A percentile compares a stretch with the other conserved stretches of the same genome.
These are phyloP conservation scores for Aspergillus flavus DNA, from an alignment of 2,329 filamentous ascomycete genomes.

Conservation along the genomic window DNA sequence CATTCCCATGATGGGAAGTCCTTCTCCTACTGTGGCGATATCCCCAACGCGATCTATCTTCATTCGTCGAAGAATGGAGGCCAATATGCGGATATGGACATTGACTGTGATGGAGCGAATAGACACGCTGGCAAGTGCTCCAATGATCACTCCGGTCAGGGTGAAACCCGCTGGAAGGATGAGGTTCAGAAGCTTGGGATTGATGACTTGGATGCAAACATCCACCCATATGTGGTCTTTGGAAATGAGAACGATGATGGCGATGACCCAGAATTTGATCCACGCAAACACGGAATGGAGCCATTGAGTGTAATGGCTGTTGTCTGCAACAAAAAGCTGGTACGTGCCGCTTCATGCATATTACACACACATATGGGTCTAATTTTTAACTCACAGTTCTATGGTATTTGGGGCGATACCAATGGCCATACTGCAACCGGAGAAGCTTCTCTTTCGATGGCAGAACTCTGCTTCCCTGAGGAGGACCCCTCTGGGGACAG, in stretches of 20 bases:
- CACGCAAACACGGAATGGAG: constrained; percentile 47
- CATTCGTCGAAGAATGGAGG: constrained; percentile 42
- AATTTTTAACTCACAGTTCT: constrained; percentile 42
- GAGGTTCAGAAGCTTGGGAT: constrained; percentile 44
- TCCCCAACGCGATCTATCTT: constrained; percentile 53
- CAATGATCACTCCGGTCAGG: constrained; percentile 43
- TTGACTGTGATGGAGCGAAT: constrained; percentile 60
- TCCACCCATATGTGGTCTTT: constrained; percentile 58
- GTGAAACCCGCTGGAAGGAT: constrained; percentile 52
- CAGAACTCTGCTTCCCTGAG: constrained; percentile 59
- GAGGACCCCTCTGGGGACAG: constrained; percentile 55
- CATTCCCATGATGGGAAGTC: constrained; percentile 9
- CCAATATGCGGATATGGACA: constrained; percentile 57
- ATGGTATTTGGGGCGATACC: constrained; percentile 64
- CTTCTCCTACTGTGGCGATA: constrained; percentile 54
- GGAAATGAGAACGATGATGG: constrained; percentile 46
- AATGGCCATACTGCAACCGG: constrained; percentile 61
- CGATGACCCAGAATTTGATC: constrained; percentile 38
- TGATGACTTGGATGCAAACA: constrained; percentile 54
- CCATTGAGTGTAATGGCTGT: constrained; percentile 60
- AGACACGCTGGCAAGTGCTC: constrained; percentile 50
- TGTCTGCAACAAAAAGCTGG: constrained; percentile 55
- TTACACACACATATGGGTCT: neutral
- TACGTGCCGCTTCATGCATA: constrained; percentile 19
- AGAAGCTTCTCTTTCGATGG: constrained; percentile 61